Percentiles rank a stretch among this genome's conserved stretches.
Evolutionary conservation across 2,329 filamentous ascomycete species (phyloP).

Genomic region (Monosporascus sp.): DNA sequence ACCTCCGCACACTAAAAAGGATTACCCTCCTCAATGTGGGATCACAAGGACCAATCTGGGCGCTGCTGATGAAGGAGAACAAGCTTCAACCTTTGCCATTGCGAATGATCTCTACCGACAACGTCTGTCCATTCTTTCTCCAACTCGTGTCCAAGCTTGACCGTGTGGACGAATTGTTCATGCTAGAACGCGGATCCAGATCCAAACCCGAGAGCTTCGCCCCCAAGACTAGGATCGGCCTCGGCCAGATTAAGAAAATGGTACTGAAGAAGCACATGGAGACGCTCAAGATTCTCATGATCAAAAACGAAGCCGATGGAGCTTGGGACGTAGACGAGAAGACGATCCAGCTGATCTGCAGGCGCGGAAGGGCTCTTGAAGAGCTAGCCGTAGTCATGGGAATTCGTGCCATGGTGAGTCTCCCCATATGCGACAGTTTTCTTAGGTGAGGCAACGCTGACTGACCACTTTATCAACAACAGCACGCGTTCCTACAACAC

Average conservation of each 20-base stretch:
- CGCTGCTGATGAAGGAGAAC: constrained; percentile 49
- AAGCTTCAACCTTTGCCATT: constrained; percentile 44
- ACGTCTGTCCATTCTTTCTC: constrained; percentile 52
- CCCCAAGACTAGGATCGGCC: constrained; percentile 41
- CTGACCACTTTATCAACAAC: constrained; percentile 3
- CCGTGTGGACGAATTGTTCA: constrained; percentile 51
- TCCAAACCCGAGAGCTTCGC: constrained; percentile 49
- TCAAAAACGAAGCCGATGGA: constrained; percentile 49
- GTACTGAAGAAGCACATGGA: constrained; percentile 53
- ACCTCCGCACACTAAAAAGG: constrained; percentile 49
- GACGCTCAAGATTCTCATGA: constrained; percentile 50
- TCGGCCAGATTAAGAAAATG: constrained; percentile 52
- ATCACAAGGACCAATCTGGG: constrained; percentile 55
- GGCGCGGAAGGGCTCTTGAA: constrained; percentile 41
- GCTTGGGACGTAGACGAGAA: constrained; percentile 55
- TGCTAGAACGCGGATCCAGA: constrained; percentile 49
- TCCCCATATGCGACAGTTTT: not conserved
- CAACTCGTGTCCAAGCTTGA: constrained; percentile 47
- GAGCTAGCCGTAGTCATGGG: constrained; percentile 54
- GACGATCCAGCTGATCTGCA: constrained; percentile 48
- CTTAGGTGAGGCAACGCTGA: constrained; percentile 1
- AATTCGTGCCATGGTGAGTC: constrained; percentile 47
- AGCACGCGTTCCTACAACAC: constrained; percentile 55
- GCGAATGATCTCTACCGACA: constrained; percentile 57
- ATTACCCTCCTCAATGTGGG: constrained; percentile 61